Evolutionary conservation across 495 filamentous ascomycete species (phyloP).

Genomic region (Penicillium canescens): DNA sequence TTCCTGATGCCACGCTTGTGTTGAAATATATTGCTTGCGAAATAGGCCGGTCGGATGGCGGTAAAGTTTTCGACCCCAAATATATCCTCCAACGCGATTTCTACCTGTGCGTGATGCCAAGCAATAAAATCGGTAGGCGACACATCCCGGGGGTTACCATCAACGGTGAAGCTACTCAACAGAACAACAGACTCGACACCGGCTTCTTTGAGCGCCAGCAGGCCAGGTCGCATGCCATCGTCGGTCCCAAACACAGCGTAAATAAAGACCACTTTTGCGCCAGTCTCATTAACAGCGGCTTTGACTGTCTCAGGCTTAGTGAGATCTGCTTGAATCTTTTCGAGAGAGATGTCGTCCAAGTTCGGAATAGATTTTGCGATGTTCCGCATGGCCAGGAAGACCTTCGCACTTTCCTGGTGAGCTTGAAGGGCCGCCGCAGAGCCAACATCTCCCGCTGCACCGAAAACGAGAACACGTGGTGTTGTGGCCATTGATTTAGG

Average conservation of each 20-base stretch:
- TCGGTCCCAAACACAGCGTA: conserved; percentile 8
- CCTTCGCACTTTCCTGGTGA: conserved; percentile 11
- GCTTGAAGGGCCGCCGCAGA: conserved; percentile 10
- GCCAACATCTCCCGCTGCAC: conserved; percentile 11
- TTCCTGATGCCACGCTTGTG: conserved; percentile 5
- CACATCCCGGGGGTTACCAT: not conserved
- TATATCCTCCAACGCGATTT: conserved; percentile 16
- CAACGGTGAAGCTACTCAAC: conserved; percentile 18
- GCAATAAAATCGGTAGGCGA: conserved; percentile 6
- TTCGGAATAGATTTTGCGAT: conserved; percentile 10
- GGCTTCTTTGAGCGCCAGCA: conserved; percentile 11
- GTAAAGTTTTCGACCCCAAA: conserved; percentile 15
- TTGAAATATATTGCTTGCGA: conserved; percentile 12
- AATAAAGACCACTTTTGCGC: conserved; percentile 14
- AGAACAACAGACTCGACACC: conserved; percentile 19
- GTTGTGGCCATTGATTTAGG: not conserved
- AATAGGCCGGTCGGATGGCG: conserved; percentile 13
- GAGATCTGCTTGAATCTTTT: conserved; percentile 15
- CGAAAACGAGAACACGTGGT: conserved; percentile 16
- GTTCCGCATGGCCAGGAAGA: conserved; percentile 17
- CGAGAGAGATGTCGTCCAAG: not conserved
- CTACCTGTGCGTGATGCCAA: conserved; percentile 13
- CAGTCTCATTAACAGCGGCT: conserved; percentile 8
- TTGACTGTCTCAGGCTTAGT: conserved; percentile 8
- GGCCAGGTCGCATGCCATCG: conserved; percentile 7